A percentile compares a stretch with the other conserved stretches of the same genome.
phyloP scores from a whole-genome alignment of 441 rosid species.

The Populus hybrid region DNA sequence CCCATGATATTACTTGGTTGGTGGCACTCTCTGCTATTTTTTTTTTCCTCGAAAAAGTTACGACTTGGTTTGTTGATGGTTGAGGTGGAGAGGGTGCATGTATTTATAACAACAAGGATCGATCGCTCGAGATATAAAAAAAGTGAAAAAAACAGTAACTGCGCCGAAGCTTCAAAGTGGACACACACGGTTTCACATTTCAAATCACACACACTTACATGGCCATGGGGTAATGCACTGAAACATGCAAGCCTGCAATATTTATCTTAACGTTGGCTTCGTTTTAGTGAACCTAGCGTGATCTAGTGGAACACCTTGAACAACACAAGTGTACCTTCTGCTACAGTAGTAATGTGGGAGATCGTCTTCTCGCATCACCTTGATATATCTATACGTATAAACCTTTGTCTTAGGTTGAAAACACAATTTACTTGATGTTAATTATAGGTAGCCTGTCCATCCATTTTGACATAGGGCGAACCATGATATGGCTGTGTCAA shows the following conservation, averaged over 20 bases:
- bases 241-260: not conserved
- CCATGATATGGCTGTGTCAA: no score
- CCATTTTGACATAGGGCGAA: no score
- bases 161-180: constrained; percentile 11
- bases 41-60: not conserved
- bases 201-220: not conserved
- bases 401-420: no score
- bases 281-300: constrained; percentile 19
- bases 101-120: constrained; percentile 11
- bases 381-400: not conserved
- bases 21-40: not conserved
- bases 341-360: constrained; percentile 9
- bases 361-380: constrained; percentile 26
- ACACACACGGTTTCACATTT: constrained; percentile 6
- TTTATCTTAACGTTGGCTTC: not conserved
- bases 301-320: constrained; percentile 53
- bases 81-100: constrained; percentile 15
- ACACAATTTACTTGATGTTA: no score
- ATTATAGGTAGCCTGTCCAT: no score
- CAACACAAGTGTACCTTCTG: constrained; percentile 19
- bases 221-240: not conserved
- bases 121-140: not conserved
- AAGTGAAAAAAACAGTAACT: not conserved
- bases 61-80: not conserved
- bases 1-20: constrained; percentile 19